Conservation (phyloP, 75 land plant genomes). For the Cunninghamia lanceolata region DNA sequence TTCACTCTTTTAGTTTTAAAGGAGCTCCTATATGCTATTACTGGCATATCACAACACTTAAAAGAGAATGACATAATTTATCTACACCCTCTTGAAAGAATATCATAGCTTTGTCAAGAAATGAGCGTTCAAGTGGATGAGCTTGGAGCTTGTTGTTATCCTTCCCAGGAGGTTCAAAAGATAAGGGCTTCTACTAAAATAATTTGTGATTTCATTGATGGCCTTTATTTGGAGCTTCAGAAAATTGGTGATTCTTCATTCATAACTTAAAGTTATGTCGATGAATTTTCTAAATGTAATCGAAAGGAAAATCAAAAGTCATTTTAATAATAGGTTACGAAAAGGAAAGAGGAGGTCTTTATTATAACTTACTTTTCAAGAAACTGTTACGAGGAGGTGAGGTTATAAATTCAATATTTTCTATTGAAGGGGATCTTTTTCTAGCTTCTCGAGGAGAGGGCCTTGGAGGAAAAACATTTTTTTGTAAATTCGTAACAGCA, state of each 20-base stretch:
- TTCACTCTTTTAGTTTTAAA: constrained; percentile 47
- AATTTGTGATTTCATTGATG: constrained; percentile 25
- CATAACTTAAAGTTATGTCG: no score
- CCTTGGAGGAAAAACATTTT: no score
- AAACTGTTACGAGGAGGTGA: no score
- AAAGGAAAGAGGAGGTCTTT: no score
- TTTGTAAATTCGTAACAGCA: no score
- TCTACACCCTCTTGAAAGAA: constrained; percentile 39
- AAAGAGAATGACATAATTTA: constrained; percentile 11
- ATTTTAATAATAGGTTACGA: no score
- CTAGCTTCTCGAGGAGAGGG: no score
- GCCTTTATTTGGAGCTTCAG: constrained; percentile 33
- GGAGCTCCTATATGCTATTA: constrained; percentile 73
- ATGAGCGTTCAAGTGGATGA: constrained; percentile 79
- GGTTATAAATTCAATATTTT: no score
- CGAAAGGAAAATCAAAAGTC: no score
- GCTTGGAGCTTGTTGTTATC: constrained; percentile 88
- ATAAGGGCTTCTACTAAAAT: constrained; percentile 33
- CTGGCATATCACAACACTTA: constrained; percentile 41
- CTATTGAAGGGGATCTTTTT: no score
- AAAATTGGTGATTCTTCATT: constrained; percentile 19
- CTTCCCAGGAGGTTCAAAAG: constrained; percentile 77
- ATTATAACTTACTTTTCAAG: no score
- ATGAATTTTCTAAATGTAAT: no score
- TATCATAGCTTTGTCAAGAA: constrained; percentile 50